Evolutionary conservation across 805 yeast genomes (phyloP).

Genomic region (Yamadazyma endophytica): DNA sequence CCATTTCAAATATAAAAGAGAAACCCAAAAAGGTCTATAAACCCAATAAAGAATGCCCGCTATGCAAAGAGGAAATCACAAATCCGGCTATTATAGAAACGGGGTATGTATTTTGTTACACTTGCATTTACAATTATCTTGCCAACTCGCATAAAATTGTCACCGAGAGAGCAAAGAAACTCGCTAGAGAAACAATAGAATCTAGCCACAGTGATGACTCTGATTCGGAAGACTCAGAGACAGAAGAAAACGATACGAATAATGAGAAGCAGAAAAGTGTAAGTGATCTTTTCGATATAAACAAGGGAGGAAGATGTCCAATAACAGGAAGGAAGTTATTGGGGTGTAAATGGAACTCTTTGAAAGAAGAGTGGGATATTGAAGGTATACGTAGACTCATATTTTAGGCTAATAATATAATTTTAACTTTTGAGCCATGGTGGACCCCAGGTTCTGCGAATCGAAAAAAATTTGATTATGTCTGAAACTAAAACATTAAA

Average conservation of each 20-base stretch:
- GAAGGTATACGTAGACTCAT: conserved; percentile 74
- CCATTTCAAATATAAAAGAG: conserved; percentile 7
- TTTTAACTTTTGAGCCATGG: no score
- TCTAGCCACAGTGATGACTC: no score
- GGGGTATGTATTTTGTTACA: conserved; percentile 85
- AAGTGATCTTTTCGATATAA: conserved; percentile 20
- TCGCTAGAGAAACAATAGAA: conserved; percentile 2
- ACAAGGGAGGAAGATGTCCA: conserved; percentile 75
- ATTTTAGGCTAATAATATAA: conserved; percentile 31
- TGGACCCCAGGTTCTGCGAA: no score
- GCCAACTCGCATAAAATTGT: conserved; percentile 41
- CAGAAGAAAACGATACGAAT: conserved; percentile 12
- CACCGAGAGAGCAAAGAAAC: conserved; percentile 11
- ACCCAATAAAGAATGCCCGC: conserved; percentile 50
- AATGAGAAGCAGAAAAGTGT: conserved; percentile 4
- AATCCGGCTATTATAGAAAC: conserved; percentile 90
- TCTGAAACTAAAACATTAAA: conserved; percentile 26
- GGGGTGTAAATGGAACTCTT: conserved; percentile 64
- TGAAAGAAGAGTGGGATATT: conserved; percentile 62
- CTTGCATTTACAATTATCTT: conserved; percentile 71
- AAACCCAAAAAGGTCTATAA: conserved; percentile 19
- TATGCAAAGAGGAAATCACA: conserved; percentile 60
- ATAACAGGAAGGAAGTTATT: conserved; percentile 68
- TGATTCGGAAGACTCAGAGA: conserved; percentile 15
- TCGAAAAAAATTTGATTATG: not conserved